Evolutionary conservation across 2,329 filamentous ascomycete genomes (phyloP).

Genomic region (Penicillium sp.): DNA sequence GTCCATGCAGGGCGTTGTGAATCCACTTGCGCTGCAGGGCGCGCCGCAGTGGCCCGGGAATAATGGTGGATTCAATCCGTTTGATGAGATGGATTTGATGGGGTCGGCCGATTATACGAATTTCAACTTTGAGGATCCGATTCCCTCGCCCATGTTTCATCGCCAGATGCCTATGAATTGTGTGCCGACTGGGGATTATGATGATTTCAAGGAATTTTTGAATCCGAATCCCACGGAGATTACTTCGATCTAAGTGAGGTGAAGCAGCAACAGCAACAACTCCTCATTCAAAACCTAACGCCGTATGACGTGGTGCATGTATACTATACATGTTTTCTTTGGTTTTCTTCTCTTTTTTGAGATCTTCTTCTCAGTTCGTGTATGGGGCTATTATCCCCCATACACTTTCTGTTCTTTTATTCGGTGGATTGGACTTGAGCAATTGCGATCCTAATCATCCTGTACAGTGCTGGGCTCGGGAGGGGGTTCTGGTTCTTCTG

Average conservation of each 20-base stretch:
- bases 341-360: slow-evolving; percentile 11
- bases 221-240: slow-evolving; percentile 49
- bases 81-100: slow-evolving; percentile 45
- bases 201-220: slow-evolving; percentile 49
- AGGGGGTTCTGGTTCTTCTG: slow-evolving; percentile 5
- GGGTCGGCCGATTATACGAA: slow-evolving; percentile 38
- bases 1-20: slow-evolving; percentile 44
- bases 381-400: slow-evolving; percentile 26
- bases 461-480: slow-evolving; percentile 31
- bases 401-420: slow-evolving; percentile 3
- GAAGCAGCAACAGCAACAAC: not conserved
- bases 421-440: slow-evolving; percentile 19
- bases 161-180: slow-evolving; percentile 45
- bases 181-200: slow-evolving; percentile 43
- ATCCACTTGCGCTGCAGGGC: slow-evolving; percentile 45
- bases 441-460: slow-evolving; percentile 25
- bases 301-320: slow-evolving; percentile 44
- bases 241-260: slow-evolving; percentile 39
- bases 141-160: slow-evolving; percentile 45
- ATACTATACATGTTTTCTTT: slow-evolving; percentile 38
- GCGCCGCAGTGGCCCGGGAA: slow-evolving; percentile 34
- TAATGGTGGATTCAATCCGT: slow-evolving; percentile 33
- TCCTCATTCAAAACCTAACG: slow-evolving; percentile 23
- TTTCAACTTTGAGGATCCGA: slow-evolving; percentile 42
- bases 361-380: slow-evolving; percentile 7